phyloP scores from a whole-genome alignment of 75 land plant genomes.

The Isoetes taiwanensis region DNA sequence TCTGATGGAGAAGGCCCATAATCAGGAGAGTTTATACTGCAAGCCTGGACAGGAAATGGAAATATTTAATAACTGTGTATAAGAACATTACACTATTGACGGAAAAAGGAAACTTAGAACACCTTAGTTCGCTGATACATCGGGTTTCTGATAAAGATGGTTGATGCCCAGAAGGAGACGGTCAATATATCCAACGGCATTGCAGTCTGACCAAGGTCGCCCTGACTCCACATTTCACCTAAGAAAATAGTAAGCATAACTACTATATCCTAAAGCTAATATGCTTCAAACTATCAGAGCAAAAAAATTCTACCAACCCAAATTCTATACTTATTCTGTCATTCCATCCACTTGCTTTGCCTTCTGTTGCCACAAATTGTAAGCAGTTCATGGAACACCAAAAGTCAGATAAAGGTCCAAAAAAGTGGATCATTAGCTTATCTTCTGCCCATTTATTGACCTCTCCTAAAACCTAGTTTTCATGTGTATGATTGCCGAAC shows the following conservation, averaged over 20 bases:
- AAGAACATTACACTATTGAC: not conserved
- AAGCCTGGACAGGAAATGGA: slow-evolving; percentile 7
- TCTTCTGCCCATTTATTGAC: no score
- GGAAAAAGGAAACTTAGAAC: not conserved
- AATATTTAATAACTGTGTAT: not conserved
- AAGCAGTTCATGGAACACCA: not conserved
- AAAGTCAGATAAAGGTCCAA: not conserved
- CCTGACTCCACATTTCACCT: slow-evolving; percentile 56
- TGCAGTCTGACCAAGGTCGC: slow-evolving; percentile 50
- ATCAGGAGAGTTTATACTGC: slow-evolving; percentile 50
- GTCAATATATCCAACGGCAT: slow-evolving; percentile 51
- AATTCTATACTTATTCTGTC: not conserved
- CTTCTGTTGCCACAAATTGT: no score
- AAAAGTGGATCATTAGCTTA: no score
- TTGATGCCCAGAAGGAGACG: slow-evolving; percentile 35
- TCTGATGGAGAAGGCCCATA: slow-evolving; percentile 49
- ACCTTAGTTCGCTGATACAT: slow-evolving; percentile 44
- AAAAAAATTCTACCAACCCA: not conserved
- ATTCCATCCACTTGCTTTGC: no score
- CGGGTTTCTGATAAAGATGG: slow-evolving; percentile 42
- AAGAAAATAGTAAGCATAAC: not conserved
- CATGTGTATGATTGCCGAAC: no score
- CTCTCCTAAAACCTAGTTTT: no score
- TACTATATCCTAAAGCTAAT: not conserved
- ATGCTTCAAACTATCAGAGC: not conserved